A percentile compares a stretch with the other conserved stretches of the same genome.
phyloP scores from a whole-genome alignment of 352 stramenopile species.

The Pythium aquatile region DNA sequence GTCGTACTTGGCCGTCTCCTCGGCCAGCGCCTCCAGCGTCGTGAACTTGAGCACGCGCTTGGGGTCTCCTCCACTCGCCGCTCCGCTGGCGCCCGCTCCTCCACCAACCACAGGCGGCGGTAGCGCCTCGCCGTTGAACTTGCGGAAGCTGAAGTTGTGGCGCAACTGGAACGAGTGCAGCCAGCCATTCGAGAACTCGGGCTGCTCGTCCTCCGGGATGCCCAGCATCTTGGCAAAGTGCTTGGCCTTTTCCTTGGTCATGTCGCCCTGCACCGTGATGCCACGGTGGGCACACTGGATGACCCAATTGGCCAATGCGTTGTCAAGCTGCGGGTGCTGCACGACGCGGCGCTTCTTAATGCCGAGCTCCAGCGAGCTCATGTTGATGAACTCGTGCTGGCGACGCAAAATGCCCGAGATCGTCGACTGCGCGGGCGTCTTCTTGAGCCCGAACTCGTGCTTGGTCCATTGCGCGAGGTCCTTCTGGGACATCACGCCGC shows the following conservation, averaged over 20 bases:
- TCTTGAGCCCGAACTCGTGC: conserved; percentile 82
- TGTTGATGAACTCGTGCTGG: conserved; percentile 86
- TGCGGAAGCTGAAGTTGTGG: conserved; percentile 84
- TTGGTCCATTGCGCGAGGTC: conserved; percentile 85
- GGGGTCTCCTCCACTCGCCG: conserved; percentile 34
- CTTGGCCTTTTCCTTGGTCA: conserved; percentile 86
- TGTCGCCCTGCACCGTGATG: conserved; percentile 77
- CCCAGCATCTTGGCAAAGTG: conserved; percentile 81
- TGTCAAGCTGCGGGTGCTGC: conserved; percentile 76
- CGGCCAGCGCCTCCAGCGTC: conserved; percentile 55
- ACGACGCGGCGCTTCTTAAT: conserved; percentile 86
- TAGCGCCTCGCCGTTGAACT: conserved; percentile 61
- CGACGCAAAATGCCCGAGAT: conserved; percentile 80
- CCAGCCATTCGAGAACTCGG: conserved; percentile 82
- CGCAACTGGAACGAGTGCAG: conserved; percentile 77
- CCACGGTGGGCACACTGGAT: conserved; percentile 79
- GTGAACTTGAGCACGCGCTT: conserved; percentile 66
- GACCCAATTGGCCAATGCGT: conserved; percentile 83
- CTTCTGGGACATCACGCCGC: conserved; percentile 84
- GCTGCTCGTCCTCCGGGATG: conserved; percentile 73
- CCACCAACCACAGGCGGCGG: conserved; percentile 5
- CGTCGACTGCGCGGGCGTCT: conserved; percentile 79
- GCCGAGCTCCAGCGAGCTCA: conserved; percentile 72
- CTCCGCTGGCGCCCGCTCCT: conserved; percentile 48
- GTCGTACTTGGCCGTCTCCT: conserved; percentile 75